Evolutionary conservation across 1,284 basidiomycete species (phyloP), one percentile per base, ranked within the genome.

Genomic region (Rhodotorula sp.): DNA sequence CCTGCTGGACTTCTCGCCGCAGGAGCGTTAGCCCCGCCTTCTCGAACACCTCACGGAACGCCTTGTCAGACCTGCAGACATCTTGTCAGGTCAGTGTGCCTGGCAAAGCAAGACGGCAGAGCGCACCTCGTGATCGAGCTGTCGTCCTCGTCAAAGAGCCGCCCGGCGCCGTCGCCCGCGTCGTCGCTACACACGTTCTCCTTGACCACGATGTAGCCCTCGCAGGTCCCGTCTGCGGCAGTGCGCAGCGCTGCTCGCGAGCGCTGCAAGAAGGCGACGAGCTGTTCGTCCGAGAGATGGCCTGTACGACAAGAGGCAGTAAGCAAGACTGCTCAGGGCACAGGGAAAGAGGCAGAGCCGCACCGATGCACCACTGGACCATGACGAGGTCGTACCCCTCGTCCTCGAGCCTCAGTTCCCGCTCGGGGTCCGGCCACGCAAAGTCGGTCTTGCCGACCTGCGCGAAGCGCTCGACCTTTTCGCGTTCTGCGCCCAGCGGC

Each of bases 351-450:
- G n/a, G 44, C 17, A 49, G 45, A 53, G 4, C 48, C 62, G 53
- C n/a, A 64, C 63, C 91, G 19, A 96, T 85, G 83, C 93, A 95
- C 94, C 94, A 97, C 81, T 97, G 94, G 78, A 92, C 92, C 94
- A 92, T 93, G 69, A 95, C 86, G 21, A 93, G 85, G 81, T 93
- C 90, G 80, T 90, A 91, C 3, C 85, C 86, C 52, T 84, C 66
- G 25, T 69, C 69, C 13, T 57, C 57, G 21, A 66, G 25, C n/a
- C 55, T 21, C 8, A 64, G 42, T 27, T 41, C 82, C 50, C 83
- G 77, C 10, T 83, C 81, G 12, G 68, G 67, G 7, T 67, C 44
- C 17, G 81, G 81, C 79, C 74, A 83, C 78, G 78, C 78, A 71
- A 82, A 81, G 56, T 81, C 81, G 4, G 77, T 74, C 53, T 81